Percentiles rank a stretch among this genome's conserved stretches.
Conservation (phyloP, 2,329 filamentous ascomycete genomes). For the Aureobasidium musti region DNA sequence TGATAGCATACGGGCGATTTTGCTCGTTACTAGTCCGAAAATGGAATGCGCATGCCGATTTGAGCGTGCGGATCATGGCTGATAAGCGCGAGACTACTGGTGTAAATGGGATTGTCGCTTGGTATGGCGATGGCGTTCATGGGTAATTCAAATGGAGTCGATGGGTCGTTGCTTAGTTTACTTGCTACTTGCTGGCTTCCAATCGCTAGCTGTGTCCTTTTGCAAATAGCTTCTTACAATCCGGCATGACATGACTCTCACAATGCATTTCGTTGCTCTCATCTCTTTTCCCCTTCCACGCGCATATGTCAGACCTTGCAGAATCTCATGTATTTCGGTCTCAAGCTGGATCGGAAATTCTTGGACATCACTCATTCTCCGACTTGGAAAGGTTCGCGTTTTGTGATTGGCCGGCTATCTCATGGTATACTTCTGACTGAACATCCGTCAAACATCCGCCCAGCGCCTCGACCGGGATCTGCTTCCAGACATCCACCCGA, state of each 20-base stretch:
- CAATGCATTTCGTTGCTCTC: neutral
- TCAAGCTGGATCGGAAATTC: too few relatives aligned
- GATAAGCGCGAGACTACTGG: neutral
- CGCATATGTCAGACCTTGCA: too few relatives aligned
- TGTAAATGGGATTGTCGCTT: neutral
- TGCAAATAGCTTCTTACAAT: neutral
- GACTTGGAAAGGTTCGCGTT: too few relatives aligned
- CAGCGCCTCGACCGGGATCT: constrained; percentile 15
- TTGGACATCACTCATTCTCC: too few relatives aligned
- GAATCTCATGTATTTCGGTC: too few relatives aligned
- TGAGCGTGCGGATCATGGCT: neutral
- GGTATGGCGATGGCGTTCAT: neutral
- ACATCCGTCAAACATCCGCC: neutral
- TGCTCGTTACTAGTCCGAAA: neutral
- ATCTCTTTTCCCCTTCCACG: neutral
- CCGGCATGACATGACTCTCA: neutral
- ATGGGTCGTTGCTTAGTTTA: neutral
- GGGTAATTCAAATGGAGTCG: neutral
- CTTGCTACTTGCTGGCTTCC: neutral
- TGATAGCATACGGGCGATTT: constrained; percentile 1
- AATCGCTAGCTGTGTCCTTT: neutral
- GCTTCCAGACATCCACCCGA: neutral
- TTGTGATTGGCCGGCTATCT: too few relatives aligned
- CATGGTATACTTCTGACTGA: too few relatives aligned
- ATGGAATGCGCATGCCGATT: neutral